phyloP scores from a whole-genome alignment of 495 filamentous ascomycete species.

The Lichina pygmaea region DNA sequence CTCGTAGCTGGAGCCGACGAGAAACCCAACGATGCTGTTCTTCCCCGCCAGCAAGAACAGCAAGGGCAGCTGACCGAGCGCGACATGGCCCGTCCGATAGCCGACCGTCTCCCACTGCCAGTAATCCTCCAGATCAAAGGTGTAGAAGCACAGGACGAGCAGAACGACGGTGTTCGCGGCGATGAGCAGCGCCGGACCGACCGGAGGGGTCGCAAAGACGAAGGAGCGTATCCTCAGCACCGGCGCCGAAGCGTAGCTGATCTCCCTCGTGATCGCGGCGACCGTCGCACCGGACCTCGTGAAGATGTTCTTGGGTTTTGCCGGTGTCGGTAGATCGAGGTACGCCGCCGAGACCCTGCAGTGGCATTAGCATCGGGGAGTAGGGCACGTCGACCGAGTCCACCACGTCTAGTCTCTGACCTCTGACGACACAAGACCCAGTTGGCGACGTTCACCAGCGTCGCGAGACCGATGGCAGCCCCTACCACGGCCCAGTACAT shows the following conservation, averaged over 20 bases:
- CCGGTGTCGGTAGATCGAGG: slow-evolving; percentile 22
- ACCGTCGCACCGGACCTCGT: slow-evolving; percentile 32
- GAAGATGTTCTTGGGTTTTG: slow-evolving; percentile 32
- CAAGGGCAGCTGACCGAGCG: slow-evolving; percentile 57
- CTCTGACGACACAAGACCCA: slow-evolving; percentile 19
- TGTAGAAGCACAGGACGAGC: slow-evolving; percentile 26
- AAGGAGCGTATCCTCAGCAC: slow-evolving; percentile 22
- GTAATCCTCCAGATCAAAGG: slow-evolving; percentile 13
- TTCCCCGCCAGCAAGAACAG: slow-evolving; percentile 60
- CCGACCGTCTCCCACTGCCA: slow-evolving; percentile 42
- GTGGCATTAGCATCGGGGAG: slow-evolving; percentile 5
- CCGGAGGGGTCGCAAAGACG: slow-evolving; percentile 22
- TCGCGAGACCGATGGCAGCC: slow-evolving; percentile 22
- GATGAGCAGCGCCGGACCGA: slow-evolving; percentile 26
- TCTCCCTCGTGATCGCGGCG: slow-evolving; percentile 40
- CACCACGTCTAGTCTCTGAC: slow-evolving; percentile 9
- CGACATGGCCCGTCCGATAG: slow-evolving; percentile 49
- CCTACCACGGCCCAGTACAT: slow-evolving; percentile 37
- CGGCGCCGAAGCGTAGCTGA: slow-evolving; percentile 29
- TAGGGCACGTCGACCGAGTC: slow-evolving; percentile 6
- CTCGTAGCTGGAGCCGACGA: slow-evolving; percentile 45
- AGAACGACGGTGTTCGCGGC: slow-evolving; percentile 27
- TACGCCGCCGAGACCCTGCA: slow-evolving; percentile 11
- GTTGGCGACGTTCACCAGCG: slow-evolving; percentile 22
- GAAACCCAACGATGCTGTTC: slow-evolving; percentile 40